Conservation (phyloP, 495 filamentous ascomycete genomes). For the Penicillium canescens region DNA sequence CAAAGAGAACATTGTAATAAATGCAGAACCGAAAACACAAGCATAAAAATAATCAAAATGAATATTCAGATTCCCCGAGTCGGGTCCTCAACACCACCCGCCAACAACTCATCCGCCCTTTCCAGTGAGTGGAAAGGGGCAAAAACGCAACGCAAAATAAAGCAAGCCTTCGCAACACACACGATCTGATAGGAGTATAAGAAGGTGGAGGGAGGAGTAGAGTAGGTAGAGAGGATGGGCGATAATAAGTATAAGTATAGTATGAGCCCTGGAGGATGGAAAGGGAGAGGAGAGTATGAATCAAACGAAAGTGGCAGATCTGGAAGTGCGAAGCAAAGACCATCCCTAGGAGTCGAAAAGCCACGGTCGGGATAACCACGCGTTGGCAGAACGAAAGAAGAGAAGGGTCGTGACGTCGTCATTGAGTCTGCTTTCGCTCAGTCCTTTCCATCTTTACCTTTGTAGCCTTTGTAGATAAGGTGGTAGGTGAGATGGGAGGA, state of each 20-base stretch:
- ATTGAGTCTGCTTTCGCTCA: conserved; percentile 8
- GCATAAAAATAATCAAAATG: not conserved
- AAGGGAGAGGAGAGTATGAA: conserved; percentile 1
- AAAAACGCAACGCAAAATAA: not conserved
- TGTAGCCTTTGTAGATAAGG: not conserved
- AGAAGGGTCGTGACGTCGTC: conserved; percentile 35
- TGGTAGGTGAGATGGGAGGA: not conserved
- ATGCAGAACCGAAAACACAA: not conserved
- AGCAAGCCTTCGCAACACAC: conserved; percentile 5
- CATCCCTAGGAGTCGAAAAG: conserved; percentile 28
- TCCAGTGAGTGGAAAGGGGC: not conserved
- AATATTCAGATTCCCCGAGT: conserved; percentile 1
- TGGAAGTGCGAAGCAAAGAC: conserved; percentile 14
- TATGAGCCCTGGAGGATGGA: not conserved
- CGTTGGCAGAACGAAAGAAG: conserved; percentile 23
- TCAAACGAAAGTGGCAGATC: conserved; percentile 7
- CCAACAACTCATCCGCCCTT: not conserved
- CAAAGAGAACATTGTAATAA: not conserved
- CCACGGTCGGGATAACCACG: conserved; percentile 17
- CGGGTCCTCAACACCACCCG: conserved; percentile 3
- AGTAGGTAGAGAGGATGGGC: not conserved
- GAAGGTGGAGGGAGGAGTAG: not conserved
- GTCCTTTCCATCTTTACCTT: not conserved
- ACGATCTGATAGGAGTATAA: conserved; percentile 2
- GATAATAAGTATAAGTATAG: not conserved